Evolutionary conservation across 106 monocot genomes (phyloP), one percentile per base, ranked within the genome.

Genomic region (Ottelia alismoides): DNA sequence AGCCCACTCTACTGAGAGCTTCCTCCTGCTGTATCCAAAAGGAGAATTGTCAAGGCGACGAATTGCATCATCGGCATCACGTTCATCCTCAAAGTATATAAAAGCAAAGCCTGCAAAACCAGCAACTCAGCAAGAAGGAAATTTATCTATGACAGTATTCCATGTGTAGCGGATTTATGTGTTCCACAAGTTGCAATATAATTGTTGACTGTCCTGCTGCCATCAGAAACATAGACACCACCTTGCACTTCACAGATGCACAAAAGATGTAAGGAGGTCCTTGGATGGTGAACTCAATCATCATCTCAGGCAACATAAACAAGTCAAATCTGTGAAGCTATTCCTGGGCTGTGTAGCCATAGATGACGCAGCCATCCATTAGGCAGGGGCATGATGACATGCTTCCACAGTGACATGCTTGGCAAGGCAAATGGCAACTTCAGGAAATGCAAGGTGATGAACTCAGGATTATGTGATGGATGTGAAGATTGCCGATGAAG

Each of bases 61-160:
- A 0, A 87, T 87, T 12, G 87, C 87, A 70, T 81, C 81, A 20
- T 81, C 77, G 22, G 87, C 87, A 87, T 87, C 87, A 75, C 72
- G 78, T 30, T 87, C 87, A 64, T 81, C 81, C 10, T 82, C 81
- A 59, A 79, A 85, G 57, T 96, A 96, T 17, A 96, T 66, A 71
- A 96, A 96, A 25, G 96, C 96, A 82, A 74, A 96, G 1, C 96
- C 96, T 96, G 47, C 22, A 58, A 60, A 10, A 58, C n/a, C n/a
- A n/a, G n/a, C n/a, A n/a, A n/a, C n/a, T n/a, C n/a, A n/a, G n/a
- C n/a, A n/a, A n/a, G n/a, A n/a, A n/a, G n/a, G n/a, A n/a, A n/a
- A n/a, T n/a, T n/a, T n/a, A n/a, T n/a, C n/a, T n/a, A n/a, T n/a
- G n/a, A n/a, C n/a, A n/a, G n/a, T n/a, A n/a, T n/a, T n/a, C n/a